Evolutionary conservation across 768 basidiomycete species (phyloP).

Genomic region (Amanita exitialis): DNA sequence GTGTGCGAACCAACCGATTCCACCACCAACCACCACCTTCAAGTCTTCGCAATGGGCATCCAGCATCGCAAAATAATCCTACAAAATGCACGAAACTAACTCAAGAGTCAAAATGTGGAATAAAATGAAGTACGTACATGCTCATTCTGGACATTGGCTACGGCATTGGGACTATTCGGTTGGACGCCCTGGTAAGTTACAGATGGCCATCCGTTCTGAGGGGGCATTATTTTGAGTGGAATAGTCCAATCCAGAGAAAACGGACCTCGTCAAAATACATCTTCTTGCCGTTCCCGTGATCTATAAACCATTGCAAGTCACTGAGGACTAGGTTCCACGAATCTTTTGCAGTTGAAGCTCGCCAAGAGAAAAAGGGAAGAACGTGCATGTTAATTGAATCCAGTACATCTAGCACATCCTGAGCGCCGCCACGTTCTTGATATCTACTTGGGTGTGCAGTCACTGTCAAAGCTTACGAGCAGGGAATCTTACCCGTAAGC

Average conservation of each 20-base stretch:
- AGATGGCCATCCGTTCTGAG: constrained; percentile 58
- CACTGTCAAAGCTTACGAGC: background rate
- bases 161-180: constrained; percentile 40
- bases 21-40: constrained; percentile 38
- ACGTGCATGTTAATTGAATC: constrained; percentile 50
- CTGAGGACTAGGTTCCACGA: constrained; percentile 42
- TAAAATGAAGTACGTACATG: constrained; percentile 20
- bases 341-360: constrained; percentile 36
- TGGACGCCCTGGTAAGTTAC: constrained; percentile 40
- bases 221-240: background rate
- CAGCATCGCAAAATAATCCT: constrained; percentile 39
- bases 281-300: constrained; percentile 47
- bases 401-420: constrained; percentile 40
- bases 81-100: background rate
- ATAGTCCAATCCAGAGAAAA: background rate
- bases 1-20: constrained; percentile 60
- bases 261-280: constrained; percentile 49
- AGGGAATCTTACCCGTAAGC: constrained; percentile 28
- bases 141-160: constrained; percentile 38
- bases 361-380: constrained; percentile 43
- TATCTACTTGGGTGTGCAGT: constrained; percentile 10
- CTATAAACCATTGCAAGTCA: constrained; percentile 48
- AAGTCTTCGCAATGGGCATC: constrained; percentile 42
- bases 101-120: background rate
- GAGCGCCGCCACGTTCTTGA: constrained; percentile 38